A percentile compares a stretch with the other conserved stretches of the same genome.
Conservation (phyloP, 2,329 filamentous ascomycete species). For the Aspergillus costaricaensis region DNA sequence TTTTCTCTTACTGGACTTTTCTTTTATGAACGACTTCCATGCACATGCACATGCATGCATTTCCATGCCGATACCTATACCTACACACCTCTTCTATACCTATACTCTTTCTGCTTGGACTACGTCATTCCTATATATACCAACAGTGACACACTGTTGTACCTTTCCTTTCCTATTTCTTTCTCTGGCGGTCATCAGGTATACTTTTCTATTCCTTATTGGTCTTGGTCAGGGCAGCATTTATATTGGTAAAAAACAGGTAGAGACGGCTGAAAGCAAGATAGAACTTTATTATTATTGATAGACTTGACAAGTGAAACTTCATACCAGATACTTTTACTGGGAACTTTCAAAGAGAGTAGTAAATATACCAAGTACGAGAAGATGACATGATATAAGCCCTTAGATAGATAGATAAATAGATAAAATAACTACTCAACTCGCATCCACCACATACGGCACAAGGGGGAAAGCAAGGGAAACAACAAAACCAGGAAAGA, state of each 20-base stretch:
- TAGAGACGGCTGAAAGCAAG: too few relatives aligned
- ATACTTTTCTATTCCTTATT: neutral
- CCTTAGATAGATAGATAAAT: too few relatives aligned
- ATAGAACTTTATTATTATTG: too few relatives aligned
- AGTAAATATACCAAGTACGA: too few relatives aligned
- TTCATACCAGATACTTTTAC: too few relatives aligned
- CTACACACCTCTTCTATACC: neutral
- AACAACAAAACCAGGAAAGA: neutral
- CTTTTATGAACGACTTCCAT: neutral
- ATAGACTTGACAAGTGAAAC: too few relatives aligned
- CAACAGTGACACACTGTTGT: neutral
- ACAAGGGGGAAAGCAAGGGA: neutral
- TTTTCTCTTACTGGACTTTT: neutral
- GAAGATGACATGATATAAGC: too few relatives aligned
- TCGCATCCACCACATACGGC: too few relatives aligned
- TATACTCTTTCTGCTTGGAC: too few relatives aligned
- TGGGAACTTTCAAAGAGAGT: too few relatives aligned
- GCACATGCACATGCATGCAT: neutral
- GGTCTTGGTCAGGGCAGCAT: neutral
- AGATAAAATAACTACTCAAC: too few relatives aligned
- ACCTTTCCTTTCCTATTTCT: neutral
- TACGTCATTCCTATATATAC: neutral
- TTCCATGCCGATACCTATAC: neutral
- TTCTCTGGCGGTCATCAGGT: neutral
- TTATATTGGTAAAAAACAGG: too few relatives aligned